Conservation (phyloP, 495 filamentous ascomycete species). For the Elaphomyces granulatus region DNA sequence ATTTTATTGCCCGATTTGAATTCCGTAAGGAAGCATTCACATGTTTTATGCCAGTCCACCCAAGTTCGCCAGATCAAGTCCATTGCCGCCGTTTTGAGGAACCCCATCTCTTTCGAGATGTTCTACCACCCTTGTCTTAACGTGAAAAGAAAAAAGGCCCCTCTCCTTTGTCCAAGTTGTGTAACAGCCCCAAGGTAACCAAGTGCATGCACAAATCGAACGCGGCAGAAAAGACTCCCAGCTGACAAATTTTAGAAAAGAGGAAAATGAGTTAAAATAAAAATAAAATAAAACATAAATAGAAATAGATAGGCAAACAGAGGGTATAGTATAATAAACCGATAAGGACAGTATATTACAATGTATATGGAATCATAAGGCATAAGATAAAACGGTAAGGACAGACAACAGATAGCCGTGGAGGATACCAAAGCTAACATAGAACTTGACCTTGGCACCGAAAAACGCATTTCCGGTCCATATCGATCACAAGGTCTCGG, state of each 20-base stretch:
- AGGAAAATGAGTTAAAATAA: slow-evolving; percentile 3
- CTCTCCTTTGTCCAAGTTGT: too few relatives aligned
- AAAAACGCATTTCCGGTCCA: not conserved
- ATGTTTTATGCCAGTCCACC: too few relatives aligned
- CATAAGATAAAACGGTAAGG: slow-evolving; percentile 2
- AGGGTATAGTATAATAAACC: not conserved
- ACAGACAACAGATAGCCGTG: slow-evolving; percentile 1
- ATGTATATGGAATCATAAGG: not conserved
- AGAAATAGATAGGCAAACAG: not conserved
- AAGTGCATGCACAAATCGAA: too few relatives aligned
- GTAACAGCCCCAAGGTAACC: too few relatives aligned
- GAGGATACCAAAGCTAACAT: not conserved
- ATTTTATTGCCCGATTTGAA: too few relatives aligned
- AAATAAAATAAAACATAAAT: slow-evolving; percentile 2
- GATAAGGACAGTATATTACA: slow-evolving; percentile 7
- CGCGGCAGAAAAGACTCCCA: too few relatives aligned
- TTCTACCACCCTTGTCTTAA: too few relatives aligned
- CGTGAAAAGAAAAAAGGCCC: too few relatives aligned
- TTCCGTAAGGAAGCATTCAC: too few relatives aligned
- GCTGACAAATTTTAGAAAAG: slow-evolving; percentile 6
- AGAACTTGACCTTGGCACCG: not conserved
- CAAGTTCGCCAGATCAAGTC: too few relatives aligned
- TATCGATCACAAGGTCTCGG: not conserved
- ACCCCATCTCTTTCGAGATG: too few relatives aligned
- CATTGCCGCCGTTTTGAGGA: too few relatives aligned